These are phyloP conservation scores for Hippophae rhamnoides DNA, from an alignment of 306 rosid genomes.

Conservation along the genomic window DNA sequence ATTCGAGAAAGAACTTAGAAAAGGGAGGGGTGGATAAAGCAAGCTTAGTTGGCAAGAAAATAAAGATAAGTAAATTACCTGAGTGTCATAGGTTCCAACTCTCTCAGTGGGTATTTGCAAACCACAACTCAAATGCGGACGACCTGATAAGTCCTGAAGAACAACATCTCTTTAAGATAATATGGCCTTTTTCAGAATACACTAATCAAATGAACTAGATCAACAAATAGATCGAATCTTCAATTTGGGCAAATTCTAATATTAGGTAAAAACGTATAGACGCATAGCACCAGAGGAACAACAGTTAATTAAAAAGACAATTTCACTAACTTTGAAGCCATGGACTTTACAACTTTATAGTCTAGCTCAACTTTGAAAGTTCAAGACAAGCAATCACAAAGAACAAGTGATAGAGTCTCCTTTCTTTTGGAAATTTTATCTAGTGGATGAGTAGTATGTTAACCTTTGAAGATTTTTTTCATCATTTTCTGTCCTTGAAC, in stretches of 20 bases:
- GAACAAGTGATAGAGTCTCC: neutral
- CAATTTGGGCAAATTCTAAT: neutral
- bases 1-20: neutral
- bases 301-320: too few relatives aligned
- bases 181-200: neutral
- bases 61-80: slow-evolving; percentile 39
- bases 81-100: slow-evolving; percentile 91
- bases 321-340: too few relatives aligned
- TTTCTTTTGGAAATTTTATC: neutral
- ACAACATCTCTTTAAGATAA: slow-evolving; percentile 1
- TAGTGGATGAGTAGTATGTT: neutral
- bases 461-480: neutral
- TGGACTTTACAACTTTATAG: too few relatives aligned
- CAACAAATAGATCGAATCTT: neutral
- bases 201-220: neutral
- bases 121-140: slow-evolving; percentile 71
- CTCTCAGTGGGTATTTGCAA: slow-evolving; percentile 76
- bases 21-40: neutral
- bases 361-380: neutral
- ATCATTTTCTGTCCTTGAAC: neutral
- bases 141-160: slow-evolving; percentile 89
- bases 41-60: slow-evolving; percentile 7
- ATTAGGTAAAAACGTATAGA: too few relatives aligned
- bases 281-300: too few relatives aligned
- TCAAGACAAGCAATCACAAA: neutral